These are phyloP conservation scores for Malus hybrid DNA, from an alignment of 331 rosid genomes.

Conservation along the genomic window DNA sequence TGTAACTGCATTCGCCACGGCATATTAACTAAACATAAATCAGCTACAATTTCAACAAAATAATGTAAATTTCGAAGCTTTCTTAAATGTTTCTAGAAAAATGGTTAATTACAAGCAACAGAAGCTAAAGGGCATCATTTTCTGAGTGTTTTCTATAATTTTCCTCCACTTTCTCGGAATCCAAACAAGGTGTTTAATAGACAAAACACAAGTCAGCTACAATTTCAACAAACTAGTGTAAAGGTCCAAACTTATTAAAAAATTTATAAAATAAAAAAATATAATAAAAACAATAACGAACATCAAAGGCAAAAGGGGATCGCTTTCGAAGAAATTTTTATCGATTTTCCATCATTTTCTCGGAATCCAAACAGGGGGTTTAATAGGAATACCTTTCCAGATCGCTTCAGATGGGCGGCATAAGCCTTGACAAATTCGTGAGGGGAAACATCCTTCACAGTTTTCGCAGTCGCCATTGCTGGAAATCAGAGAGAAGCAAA, in stretches of 20 bases:
- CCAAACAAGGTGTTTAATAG: not conserved
- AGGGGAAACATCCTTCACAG: constrained; percentile 78
- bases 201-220: not conserved
- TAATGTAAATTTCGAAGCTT: not conserved
- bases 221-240: not conserved
- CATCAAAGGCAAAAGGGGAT: not conserved
- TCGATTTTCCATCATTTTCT: not conserved
- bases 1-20: not conserved
- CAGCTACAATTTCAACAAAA: not conserved
- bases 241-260: not conserved
- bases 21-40: not conserved
- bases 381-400: constrained; percentile 53
- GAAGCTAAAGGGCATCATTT: not conserved
- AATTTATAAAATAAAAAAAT: too few species aligned
- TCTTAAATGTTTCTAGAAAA: not conserved
- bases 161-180: not conserved
- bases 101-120: not conserved
- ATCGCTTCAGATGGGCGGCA: constrained; percentile 72
- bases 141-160: not conserved
- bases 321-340: not conserved
- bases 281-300: too few species aligned
- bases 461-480: constrained; percentile 62
- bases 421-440: constrained; percentile 91
- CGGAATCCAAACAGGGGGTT: not conserved
- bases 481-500: constrained; percentile 1